Percentiles rank a stretch among this genome's conserved stretches.
Evolutionary conservation across 148 eudicot genomes (phyloP).

Genomic region (Rhododendron vialii): DNA sequence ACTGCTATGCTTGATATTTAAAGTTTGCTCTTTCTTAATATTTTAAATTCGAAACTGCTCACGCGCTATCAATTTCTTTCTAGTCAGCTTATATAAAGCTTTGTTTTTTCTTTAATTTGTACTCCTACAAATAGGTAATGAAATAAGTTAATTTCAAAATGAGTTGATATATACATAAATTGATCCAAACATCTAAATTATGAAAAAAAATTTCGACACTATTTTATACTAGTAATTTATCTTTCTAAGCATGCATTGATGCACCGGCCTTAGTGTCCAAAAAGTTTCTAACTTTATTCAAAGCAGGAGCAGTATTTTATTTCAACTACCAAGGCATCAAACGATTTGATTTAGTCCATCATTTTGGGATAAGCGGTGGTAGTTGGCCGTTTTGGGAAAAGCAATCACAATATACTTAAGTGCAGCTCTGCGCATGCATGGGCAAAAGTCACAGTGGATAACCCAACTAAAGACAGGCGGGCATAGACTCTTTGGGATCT

Average conservation of each 20-base stretch:
- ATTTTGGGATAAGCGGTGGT: not conserved
- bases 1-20: no score
- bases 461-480: not conserved
- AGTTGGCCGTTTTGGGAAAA: not conserved
- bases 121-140: no score
- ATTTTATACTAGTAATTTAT: not conserved
- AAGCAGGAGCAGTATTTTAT: not conserved
- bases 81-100: no score
- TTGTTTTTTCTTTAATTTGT: no score
- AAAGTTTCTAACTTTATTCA: not conserved
- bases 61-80: no score
- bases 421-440: not conserved
- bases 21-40: no score
- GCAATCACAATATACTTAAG: not conserved
- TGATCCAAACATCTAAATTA: no score
- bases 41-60: no score
- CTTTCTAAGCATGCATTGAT: not conserved
- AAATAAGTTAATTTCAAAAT: no score
- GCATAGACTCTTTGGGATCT: no score
- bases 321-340: not conserved
- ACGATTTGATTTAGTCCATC: not conserved
- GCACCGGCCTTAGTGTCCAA: not conserved
- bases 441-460: not conserved
- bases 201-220: not conserved
- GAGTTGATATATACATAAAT: no score